phyloP scores from a whole-genome alignment of 192 early-diverging fungal species.

The Lobosporangium transversale region DNA sequence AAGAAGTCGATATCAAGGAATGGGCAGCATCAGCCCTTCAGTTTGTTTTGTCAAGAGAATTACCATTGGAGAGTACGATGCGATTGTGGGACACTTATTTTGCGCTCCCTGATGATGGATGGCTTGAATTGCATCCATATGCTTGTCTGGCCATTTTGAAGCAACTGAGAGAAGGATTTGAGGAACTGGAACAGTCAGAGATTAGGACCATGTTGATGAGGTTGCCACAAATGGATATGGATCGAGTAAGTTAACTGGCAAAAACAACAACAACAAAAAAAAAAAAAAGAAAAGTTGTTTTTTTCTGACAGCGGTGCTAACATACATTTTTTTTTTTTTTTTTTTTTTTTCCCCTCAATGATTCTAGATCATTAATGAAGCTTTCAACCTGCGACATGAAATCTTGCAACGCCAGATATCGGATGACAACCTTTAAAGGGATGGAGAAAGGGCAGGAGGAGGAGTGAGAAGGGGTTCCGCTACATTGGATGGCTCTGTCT shows the following conservation, averaged over 20 bases:
- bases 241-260: slow-evolving; percentile 48
- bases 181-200: slow-evolving; percentile 91
- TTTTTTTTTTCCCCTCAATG: no score
- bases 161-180: slow-evolving; percentile 79
- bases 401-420: slow-evolving; percentile 68
- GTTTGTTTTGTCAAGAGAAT: slow-evolving; percentile 78
- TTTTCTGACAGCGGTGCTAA: background rate
- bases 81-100: slow-evolving; percentile 91
- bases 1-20: slow-evolving; percentile 89
- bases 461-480: no score
- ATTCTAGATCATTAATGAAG: slow-evolving; percentile 72
- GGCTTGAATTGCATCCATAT: slow-evolving; percentile 26
- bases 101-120: slow-evolving; percentile 56
- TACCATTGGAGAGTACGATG: slow-evolving; percentile 80
- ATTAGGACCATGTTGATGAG: slow-evolving; percentile 83
- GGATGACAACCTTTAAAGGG: slow-evolving; percentile 34
- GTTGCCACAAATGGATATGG: slow-evolving; percentile 77
- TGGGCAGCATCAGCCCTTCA: slow-evolving; percentile 86
- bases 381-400: slow-evolving; percentile 74
- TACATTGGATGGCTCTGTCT: no score
- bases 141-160: slow-evolving; percentile 75
- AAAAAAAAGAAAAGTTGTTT: background rate
- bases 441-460: no score
- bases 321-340: background rate
- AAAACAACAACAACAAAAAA: background rate